A percentile compares a stretch with the other conserved stretches of the same genome.
These are phyloP conservation scores for Nakataea oryzae DNA, from an alignment of 2,329 filamentous ascomycete species.

Conservation along the genomic window DNA sequence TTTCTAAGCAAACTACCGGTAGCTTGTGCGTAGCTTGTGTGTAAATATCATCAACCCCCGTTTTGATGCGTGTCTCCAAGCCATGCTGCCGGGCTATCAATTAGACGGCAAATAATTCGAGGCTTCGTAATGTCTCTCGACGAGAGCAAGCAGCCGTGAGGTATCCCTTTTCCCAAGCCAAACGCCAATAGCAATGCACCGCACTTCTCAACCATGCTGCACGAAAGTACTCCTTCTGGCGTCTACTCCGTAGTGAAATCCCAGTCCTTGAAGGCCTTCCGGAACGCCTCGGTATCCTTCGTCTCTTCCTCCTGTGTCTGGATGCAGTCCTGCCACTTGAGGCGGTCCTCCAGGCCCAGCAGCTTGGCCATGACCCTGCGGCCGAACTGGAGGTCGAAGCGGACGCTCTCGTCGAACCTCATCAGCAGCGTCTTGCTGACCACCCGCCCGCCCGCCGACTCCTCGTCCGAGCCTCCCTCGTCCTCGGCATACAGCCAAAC, in stretches of 20 bases:
- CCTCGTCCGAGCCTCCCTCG: constrained; percentile 24
- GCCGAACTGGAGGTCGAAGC: constrained; percentile 87
- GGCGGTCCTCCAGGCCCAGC: constrained; percentile 65
- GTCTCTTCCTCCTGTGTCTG: constrained; percentile 73
- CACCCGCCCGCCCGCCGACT: constrained; percentile 23
- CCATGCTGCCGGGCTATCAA: not conserved
- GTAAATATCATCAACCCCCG: not conserved
- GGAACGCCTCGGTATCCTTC: constrained; percentile 68
- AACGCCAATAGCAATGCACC: not conserved
- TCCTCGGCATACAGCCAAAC: constrained; percentile 67
- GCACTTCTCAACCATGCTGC: not conserved
- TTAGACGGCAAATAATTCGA: not conserved
- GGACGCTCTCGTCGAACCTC: constrained; percentile 57
- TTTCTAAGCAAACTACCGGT: too few species aligned
- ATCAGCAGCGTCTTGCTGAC: constrained; percentile 64
- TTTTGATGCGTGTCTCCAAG: not conserved
- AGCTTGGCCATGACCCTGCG: constrained; percentile 82
- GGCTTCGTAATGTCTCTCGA: not conserved
- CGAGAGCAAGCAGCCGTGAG: not conserved
- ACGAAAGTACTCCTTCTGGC: not conserved
- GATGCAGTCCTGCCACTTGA: constrained; percentile 75
- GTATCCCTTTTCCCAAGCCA: not conserved
- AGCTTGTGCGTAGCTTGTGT: not conserved
- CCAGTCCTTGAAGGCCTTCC: constrained; percentile 71
- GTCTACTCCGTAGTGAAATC: constrained; percentile 55